These are phyloP conservation scores for Ustilago curta DNA, from an alignment of 1,284 basidiomycete species.

Conservation along the genomic window DNA sequence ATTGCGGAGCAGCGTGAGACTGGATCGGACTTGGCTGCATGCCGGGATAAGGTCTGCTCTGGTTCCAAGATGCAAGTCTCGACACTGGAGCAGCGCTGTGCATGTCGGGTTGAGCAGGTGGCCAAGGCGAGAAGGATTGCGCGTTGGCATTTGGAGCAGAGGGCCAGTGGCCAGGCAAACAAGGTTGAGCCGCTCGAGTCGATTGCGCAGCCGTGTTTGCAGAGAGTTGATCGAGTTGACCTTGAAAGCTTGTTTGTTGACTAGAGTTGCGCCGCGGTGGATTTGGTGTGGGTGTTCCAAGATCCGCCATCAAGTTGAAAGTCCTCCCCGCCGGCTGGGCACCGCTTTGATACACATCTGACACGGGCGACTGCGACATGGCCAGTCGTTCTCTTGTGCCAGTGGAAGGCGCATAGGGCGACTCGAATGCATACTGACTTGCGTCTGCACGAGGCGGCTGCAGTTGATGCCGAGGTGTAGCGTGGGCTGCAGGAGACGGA, in stretches of 20 bases:
- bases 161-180: slow-evolving; percentile 1
- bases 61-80: slow-evolving; percentile 26
- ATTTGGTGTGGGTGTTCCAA: slow-evolving; percentile 34
- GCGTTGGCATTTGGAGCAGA: slow-evolving; percentile 2
- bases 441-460: slow-evolving; percentile 13
- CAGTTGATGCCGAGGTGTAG: slow-evolving; percentile 18
- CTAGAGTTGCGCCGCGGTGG: slow-evolving; percentile 20
- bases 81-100: slow-evolving; percentile 9
- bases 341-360: slow-evolving; percentile 35
- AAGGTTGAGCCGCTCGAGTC: neutral
- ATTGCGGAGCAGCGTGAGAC: neutral
- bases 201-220: neutral
- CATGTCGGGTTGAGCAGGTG: neutral
- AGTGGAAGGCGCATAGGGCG: slow-evolving; percentile 27
- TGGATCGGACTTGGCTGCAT: slow-evolving; percentile 16
- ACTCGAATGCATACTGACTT: slow-evolving; percentile 17
- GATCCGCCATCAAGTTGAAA: slow-evolving; percentile 41
- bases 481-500: slow-evolving; percentile 8
- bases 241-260: slow-evolving; percentile 13
- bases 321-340: slow-evolving; percentile 21
- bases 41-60: slow-evolving; percentile 22
- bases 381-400: slow-evolving; percentile 32
- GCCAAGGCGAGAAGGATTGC: slow-evolving; percentile 16
- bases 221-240: neutral
- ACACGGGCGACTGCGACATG: slow-evolving; percentile 43